Evolutionary conservation across 1,284 basidiomycete species (phyloP).

Genomic region (Trichosporon inkin): DNA sequence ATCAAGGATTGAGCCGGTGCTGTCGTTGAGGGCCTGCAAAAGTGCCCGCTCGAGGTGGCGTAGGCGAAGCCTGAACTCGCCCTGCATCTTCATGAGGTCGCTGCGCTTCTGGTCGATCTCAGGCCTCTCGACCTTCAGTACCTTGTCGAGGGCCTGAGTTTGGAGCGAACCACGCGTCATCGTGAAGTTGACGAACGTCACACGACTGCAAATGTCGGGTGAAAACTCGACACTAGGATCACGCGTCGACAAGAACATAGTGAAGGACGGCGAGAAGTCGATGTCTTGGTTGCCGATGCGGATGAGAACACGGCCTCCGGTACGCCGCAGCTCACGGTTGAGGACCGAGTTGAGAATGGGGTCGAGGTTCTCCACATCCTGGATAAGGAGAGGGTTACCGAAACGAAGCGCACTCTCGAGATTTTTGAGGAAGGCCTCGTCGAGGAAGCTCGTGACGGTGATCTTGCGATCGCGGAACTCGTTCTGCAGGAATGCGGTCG

Average conservation of each 20-base stretch:
- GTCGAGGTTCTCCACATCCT: slow-evolving; percentile 96
- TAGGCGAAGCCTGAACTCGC: slow-evolving; percentile 91
- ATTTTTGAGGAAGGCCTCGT: slow-evolving; percentile 97
- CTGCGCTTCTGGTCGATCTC: slow-evolving; percentile 95
- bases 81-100: slow-evolving; percentile 98
- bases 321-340: slow-evolving; percentile 92
- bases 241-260: slow-evolving; percentile 96
- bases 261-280: slow-evolving; percentile 98
- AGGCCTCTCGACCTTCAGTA: slow-evolving; percentile 92
- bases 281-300: slow-evolving; percentile 98
- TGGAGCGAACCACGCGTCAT: slow-evolving; percentile 98
- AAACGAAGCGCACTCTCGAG: slow-evolving; percentile 98
- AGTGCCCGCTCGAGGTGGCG: slow-evolving; percentile 90
- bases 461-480: slow-evolving; percentile 96
- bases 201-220: slow-evolving; percentile 96
- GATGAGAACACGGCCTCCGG: slow-evolving; percentile 95
- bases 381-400: slow-evolving; percentile 93
- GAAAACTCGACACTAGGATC: slow-evolving; percentile 97
- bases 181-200: slow-evolving; percentile 99
- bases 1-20: slow-evolving; percentile 92
- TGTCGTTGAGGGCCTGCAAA: slow-evolving; percentile 93
- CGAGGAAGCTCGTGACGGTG: slow-evolving; percentile 95
- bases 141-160: slow-evolving; percentile 95
- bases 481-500: slow-evolving; percentile 87
- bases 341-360: slow-evolving; percentile 97